phyloP scores from a whole-genome alignment of 306 rosid species.

The Hippophae tibetana region DNA sequence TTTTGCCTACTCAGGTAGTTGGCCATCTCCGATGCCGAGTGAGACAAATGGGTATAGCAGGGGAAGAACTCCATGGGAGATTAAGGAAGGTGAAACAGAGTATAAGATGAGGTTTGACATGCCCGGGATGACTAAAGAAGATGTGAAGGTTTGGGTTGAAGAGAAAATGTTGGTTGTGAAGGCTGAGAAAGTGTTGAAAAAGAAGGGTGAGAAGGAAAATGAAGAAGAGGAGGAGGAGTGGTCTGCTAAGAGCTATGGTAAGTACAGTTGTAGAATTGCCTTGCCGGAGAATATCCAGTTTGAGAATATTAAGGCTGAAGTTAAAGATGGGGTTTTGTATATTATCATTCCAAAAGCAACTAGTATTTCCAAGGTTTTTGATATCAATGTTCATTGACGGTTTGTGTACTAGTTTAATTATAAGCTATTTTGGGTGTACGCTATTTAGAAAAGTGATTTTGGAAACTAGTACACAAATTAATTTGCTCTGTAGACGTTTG shows the following conservation, averaged over 20 bases:
- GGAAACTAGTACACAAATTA: no score
- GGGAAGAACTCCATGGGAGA: slow-evolving; percentile 79
- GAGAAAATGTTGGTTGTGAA: slow-evolving; percentile 64
- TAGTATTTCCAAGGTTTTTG: neutral
- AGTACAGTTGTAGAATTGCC: slow-evolving; percentile 51
- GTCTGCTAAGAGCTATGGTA: slow-evolving; percentile 62
- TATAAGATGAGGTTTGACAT: slow-evolving; percentile 81
- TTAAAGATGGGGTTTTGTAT: slow-evolving; percentile 47
- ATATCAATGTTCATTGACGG: neutral
- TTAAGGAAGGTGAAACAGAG: slow-evolving; percentile 47
- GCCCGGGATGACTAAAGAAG: slow-evolving; percentile 73
- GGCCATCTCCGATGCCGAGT: slow-evolving; percentile 29
- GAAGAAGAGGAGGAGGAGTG: slow-evolving; percentile 26
- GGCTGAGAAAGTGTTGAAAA: slow-evolving; percentile 40
- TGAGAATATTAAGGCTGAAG: slow-evolving; percentile 65
- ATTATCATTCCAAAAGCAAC: neutral
- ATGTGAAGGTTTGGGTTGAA: slow-evolving; percentile 77
- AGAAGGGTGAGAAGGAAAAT: slow-evolving; percentile 2
- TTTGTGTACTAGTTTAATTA: neutral
- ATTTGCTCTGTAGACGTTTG: no score
- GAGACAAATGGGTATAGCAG: slow-evolving; percentile 37
- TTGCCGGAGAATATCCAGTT: slow-evolving; percentile 57
- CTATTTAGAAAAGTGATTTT: no score
- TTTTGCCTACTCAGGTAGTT: slow-evolving; percentile 31
- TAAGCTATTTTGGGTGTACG: no score